Base-by-base conservation (phyloP, 371 early-diverging fungal species). In the Saksenaea oblongispora region DNA sequence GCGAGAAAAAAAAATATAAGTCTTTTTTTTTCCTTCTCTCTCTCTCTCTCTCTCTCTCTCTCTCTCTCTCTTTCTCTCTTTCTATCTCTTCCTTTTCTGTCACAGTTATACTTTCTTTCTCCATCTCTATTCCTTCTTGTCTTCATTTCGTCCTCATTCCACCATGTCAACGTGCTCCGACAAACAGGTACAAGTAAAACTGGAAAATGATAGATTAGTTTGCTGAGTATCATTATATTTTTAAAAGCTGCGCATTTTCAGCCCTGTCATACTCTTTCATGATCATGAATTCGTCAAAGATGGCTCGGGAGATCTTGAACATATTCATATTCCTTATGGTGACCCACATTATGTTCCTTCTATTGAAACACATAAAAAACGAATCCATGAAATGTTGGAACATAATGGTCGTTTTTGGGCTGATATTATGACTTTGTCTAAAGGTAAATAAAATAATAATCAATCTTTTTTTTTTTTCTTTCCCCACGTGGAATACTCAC, bases 191-290 rank as follows among this genome's bases (percentile, higher is more conserved):
- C 31, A 31, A 31, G 31, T 31, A 4, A 31, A 4, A 31, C 31
- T 31, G 31, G 31, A 7, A 31, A 31, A 31, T 31, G 5, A 9
- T 47, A 22, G 9, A 22, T 22, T 47, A 11, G 10, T 22, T 22
- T 47, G 36, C 17, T 37, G 22, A 24, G 14, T 34, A 14, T 54
- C 9, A 37, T 39, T 34, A 14, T 56, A 22, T 58, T 41, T 26
- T 2, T 17, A 42, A 35, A 53, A 61, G 67, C 62, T 59, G 55
- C 70, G 76, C 39, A 56, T 63, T 17, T 76, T 76, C 55, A 76
- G 71, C 59, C 76, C 76, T 60, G 69, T 76, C 63, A 73, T 76
- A 42, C 70, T 76, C 27, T 76, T 73, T 42, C 73, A 76, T 60
- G 76, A 76, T 41, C 71, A 73, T 60, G 59, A 69, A 39, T 71